Conservation (phyloP, 78 protist species). For the Cavenderia fasciculata region DNA sequence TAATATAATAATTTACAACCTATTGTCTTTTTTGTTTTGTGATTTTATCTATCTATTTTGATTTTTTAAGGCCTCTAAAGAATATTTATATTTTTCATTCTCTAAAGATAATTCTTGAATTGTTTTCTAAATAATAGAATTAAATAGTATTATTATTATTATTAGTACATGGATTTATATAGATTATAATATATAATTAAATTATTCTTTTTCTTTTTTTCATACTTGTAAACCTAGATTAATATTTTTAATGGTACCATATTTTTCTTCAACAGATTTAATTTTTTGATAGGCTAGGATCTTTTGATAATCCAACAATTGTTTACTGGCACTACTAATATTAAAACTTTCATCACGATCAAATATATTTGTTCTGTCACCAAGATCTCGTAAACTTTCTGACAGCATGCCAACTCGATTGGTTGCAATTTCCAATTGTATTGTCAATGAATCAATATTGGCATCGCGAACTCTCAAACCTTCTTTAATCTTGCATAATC, state of each 20-base stretch:
- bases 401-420: constrained; percentile 50
- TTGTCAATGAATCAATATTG: constrained; percentile 40
- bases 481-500: constrained; percentile 47
- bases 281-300: constrained; percentile 59
- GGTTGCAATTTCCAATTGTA: constrained; percentile 37
- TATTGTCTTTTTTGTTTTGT: too few relatives aligned
- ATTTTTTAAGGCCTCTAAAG: constrained; percentile 49
- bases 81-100: constrained; percentile 59
- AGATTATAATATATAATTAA: background rate
- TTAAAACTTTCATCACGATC: constrained; percentile 67
- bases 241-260: constrained; percentile 49
- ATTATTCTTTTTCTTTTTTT: background rate
- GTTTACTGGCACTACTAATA: constrained; percentile 66
- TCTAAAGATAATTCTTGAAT: constrained; percentile 60
- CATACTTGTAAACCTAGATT: constrained; percentile 60
- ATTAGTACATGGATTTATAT: too few relatives aligned
- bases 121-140: constrained; percentile 1
- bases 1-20: too few relatives aligned
- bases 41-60: constrained; percentile 24
- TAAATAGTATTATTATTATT: background rate
- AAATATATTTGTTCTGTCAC: constrained; percentile 52
- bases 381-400: constrained; percentile 64
- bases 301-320: constrained; percentile 62
- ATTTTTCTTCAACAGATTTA: constrained; percentile 55
- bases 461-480: constrained; percentile 24